Percentiles rank a stretch among this genome's conserved stretches.
phyloP scores from a whole-genome alignment of 371 early-diverging fungal species.

The Mucor saturninus region DNA sequence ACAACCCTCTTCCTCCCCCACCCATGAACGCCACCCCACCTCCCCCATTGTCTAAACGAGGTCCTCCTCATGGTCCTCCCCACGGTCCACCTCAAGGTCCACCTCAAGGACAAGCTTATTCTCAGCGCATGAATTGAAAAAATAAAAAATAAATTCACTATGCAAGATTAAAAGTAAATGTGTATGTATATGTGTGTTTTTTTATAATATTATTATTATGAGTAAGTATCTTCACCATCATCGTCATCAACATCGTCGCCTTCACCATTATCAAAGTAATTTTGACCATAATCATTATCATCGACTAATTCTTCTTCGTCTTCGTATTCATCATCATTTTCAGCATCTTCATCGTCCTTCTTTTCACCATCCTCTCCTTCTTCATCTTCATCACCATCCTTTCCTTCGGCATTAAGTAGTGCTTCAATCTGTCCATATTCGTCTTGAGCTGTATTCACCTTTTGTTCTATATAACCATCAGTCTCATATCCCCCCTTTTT shows the following conservation, averaged over 20 bases:
- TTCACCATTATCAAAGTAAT: constrained; percentile 63
- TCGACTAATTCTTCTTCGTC: constrained; percentile 61
- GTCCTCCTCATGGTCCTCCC: constrained; percentile 15
- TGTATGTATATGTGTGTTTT: background rate
- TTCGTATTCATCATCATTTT: constrained; percentile 45
- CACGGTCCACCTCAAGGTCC: background rate
- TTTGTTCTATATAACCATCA: constrained; percentile 26
- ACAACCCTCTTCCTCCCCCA: constrained; percentile 36
- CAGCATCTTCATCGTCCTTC: constrained; percentile 37
- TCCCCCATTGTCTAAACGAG: constrained; percentile 4
- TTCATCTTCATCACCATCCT: constrained; percentile 38
- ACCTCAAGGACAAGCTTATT: constrained; percentile 18
- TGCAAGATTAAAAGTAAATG: constrained; percentile 5
- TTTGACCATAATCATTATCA: constrained; percentile 58
- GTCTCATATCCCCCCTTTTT: background rate
- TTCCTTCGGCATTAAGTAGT: constrained; percentile 36
- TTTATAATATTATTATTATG: constrained; percentile 10
- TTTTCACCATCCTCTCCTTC: constrained; percentile 33
- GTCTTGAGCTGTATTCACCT: constrained; percentile 21
- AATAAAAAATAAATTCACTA: constrained; percentile 2
- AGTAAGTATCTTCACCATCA: constrained; percentile 39
- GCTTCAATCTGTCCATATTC: constrained; percentile 42
- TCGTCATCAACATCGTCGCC: constrained; percentile 55
- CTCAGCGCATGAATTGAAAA: constrained; percentile 20
- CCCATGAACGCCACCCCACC: constrained; percentile 46